These are phyloP conservation scores for Colletotrichum shisoi DNA, from an alignment of 2,329 filamentous ascomycete species.

Conservation along the genomic window DNA sequence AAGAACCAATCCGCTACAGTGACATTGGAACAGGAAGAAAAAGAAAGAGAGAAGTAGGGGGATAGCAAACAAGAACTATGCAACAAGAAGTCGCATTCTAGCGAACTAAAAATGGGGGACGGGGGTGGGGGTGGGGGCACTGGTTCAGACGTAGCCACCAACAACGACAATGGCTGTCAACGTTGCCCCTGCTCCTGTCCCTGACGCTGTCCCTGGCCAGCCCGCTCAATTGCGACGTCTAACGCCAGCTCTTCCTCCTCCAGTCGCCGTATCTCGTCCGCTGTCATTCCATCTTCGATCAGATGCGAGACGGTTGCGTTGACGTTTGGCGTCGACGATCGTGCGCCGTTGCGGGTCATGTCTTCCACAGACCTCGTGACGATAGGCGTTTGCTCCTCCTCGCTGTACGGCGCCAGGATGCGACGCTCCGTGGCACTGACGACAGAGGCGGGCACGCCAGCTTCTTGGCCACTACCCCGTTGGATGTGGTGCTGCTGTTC, in stretches of 20 bases:
- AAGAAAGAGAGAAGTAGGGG: no score
- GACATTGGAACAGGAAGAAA: not conserved
- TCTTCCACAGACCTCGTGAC: conserved; percentile 24
- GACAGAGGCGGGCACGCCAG: conserved; percentile 5
- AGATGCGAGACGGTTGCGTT: conserved; percentile 58
- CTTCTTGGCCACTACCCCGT: not conserved
- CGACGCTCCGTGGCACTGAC: conserved; percentile 17
- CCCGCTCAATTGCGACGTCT: conserved; percentile 64
- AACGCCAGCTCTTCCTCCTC: conserved; percentile 67
- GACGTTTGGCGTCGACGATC: conserved; percentile 40
- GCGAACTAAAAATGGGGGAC: not conserved
- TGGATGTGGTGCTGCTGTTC: conserved; percentile 25
- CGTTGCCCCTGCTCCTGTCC: conserved; percentile 14
- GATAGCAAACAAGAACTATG: not conserved
- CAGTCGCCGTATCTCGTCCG: conserved; percentile 62
- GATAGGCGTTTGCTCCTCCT: conserved; percentile 22
- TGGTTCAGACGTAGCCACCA: no score
- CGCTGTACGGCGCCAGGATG: conserved; percentile 22
- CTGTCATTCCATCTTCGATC: conserved; percentile 68
- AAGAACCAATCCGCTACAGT: not conserved
- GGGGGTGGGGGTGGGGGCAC: no score
- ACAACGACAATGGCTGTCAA: conserved; percentile 7
- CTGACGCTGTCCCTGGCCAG: conserved; percentile 42
- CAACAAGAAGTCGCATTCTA: conserved; percentile 13
- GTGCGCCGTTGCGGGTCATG: conserved; percentile 14